Evolutionary conservation across 2,329 filamentous ascomycete species (phyloP).

Genomic region (Stachybotrys chlorohalonatus): DNA sequence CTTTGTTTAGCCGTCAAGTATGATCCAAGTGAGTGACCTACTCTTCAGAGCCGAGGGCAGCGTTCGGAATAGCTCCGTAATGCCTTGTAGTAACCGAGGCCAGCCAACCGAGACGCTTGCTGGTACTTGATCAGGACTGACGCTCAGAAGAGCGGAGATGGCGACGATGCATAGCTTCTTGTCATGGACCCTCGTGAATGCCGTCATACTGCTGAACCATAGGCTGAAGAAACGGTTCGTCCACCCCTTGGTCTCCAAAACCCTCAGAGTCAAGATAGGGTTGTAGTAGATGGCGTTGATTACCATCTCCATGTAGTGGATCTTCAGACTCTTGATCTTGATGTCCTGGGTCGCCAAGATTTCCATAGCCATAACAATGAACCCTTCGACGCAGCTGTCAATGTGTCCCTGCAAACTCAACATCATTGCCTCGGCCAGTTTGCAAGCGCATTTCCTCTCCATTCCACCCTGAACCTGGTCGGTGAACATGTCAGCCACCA

Average conservation of each 20-base stretch:
- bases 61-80: constrained; percentile 86
- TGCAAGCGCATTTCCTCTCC: constrained; percentile 94
- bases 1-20: too few relatives aligned
- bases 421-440: constrained; percentile 95
- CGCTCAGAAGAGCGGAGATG: constrained; percentile 74
- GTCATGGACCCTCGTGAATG: constrained; percentile 89
- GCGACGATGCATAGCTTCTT: constrained; percentile 97
- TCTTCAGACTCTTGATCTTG: constrained; percentile 86
- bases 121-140: constrained; percentile 75
- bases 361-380: constrained; percentile 82
- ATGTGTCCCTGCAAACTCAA: constrained; percentile 83
- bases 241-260: constrained; percentile 87
- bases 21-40: constrained; percentile 29
- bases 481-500: constrained; percentile 91
- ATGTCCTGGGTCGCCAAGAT: constrained; percentile 67
- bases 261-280: constrained; percentile 70
- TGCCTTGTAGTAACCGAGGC: constrained; percentile 81
- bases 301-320: constrained; percentile 97
- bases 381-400: constrained; percentile 80
- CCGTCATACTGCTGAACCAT: constrained; percentile 95
- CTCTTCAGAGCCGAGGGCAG: constrained; percentile 80
- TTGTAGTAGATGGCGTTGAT: constrained; percentile 99
- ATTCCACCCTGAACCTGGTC: constrained; percentile 89
- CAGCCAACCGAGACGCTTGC: constrained; percentile 91
- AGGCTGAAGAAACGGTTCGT: constrained; percentile 98